Base-by-base conservation (phyloP, 768 basidiomycete species). In the Lepiota venenata region DNA sequence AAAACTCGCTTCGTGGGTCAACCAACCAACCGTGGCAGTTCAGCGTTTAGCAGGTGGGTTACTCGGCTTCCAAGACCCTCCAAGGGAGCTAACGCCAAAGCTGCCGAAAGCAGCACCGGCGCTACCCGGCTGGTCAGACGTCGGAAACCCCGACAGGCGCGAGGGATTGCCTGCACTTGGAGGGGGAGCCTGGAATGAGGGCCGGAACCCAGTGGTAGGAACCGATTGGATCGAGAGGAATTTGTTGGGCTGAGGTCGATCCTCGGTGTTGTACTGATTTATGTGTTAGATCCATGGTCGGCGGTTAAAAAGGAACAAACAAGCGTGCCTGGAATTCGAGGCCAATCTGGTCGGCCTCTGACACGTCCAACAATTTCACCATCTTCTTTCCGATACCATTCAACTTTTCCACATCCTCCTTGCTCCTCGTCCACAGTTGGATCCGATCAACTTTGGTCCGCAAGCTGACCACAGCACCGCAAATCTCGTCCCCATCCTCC, bases 401-500 rank as follows among this genome's bases (percentile, higher is more conserved):
- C 57, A 96, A 69, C 68, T 78, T 80, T 66, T 92, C 88, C 1
- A 93, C 85, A 59, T 96, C 91, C 40, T 93, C 90, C 71, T 91
- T 91, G 60, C 75, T 78, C 56, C 94, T 75, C 41, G 87, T 89
- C 94, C 94, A 98, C 35, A 98, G 71, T 68, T 97, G 94, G 51
- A 97, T 91, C 48, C 94, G 76, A 65, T 96, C 91, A 49, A 92
- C 84, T 69, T 92, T 93, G 59, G 84, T 86, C 61, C 91, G 76
- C 67, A 93, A 71, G 60, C 90, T 92, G 45, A 95, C 92, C 15
- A 96, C 94, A 0, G 89, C 88, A 39, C 89, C 88, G 58, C 88
- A 91, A 52, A 94, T 88, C 65, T 83, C 93, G 59, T 78, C 83
- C 22, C 73, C 85, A 45, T 77, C 85, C 64, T 82, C 83, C 62